Evolutionary conservation across 2,329 filamentous ascomycete species (phyloP).

Genomic region (Teratosphaeria destructans): DNA sequence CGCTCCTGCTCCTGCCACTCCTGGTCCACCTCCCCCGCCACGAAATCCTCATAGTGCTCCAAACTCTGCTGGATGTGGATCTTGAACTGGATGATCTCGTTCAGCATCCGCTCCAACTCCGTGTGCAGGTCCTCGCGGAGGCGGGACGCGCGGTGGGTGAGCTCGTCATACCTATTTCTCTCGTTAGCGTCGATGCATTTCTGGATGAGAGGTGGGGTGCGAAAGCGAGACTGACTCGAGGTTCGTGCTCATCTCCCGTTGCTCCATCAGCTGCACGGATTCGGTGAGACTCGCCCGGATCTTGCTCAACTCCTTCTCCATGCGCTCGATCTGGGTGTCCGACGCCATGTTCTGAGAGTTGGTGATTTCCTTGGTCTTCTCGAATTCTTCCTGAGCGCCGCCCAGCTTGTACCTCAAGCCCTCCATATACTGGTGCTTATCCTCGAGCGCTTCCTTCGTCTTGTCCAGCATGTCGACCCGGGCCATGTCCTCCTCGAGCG

Average conservation of each 20-base stretch:
- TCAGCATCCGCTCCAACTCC: conserved; percentile 88
- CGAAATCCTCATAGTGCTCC: conserved; percentile 89
- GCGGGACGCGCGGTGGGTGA: conserved; percentile 71
- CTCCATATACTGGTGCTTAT: conserved; percentile 87
- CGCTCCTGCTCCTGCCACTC: conserved; percentile 41
- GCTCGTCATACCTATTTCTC: conserved; percentile 65
- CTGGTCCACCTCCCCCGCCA: conserved; percentile 78
- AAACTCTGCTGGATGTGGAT: conserved; percentile 87
- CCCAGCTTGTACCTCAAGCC: conserved; percentile 79
- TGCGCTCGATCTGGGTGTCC: conserved; percentile 93
- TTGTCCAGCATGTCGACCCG: conserved; percentile 88
- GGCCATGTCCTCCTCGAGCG: conserved; percentile 85
- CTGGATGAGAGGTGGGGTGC: not conserved
- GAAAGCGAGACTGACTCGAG: conserved; percentile 59
- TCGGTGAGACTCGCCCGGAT: conserved; percentile 79
- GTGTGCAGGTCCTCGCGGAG: conserved; percentile 96
- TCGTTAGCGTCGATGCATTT: not conserved
- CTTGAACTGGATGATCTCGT: conserved; percentile 98
- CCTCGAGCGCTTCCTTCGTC: conserved; percentile 93
- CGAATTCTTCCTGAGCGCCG: conserved; percentile 85
- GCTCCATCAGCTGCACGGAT: conserved; percentile 83
- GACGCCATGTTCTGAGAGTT: conserved; percentile 78
- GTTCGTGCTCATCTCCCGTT: conserved; percentile 90
- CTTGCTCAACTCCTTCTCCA: conserved; percentile 94
- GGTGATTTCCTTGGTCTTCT: conserved; percentile 75